phyloP scores from a whole-genome alignment of 352 stramenopile genomes.

The Phytopythium litorale region DNA sequence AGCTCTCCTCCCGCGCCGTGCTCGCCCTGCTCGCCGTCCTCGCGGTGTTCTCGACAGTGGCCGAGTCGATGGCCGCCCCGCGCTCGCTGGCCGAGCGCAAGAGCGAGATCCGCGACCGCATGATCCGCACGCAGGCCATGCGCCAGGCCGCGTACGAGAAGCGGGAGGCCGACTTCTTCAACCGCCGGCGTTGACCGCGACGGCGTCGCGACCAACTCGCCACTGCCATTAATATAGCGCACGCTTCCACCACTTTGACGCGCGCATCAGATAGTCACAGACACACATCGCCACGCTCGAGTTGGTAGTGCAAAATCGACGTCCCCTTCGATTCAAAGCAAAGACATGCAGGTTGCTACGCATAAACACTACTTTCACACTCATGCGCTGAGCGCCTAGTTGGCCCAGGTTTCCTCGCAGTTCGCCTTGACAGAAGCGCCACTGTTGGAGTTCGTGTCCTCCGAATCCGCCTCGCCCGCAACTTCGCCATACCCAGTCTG shows the following conservation, averaged over 20 bases:
- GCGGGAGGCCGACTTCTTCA: constrained; percentile 21
- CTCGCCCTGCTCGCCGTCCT: constrained; percentile 11
- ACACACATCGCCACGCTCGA: no score
- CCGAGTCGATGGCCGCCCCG: constrained; percentile 1
- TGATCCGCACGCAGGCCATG: constrained; percentile 14
- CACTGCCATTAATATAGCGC: no score
- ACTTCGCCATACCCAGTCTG: not conserved
- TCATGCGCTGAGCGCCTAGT: not conserved
- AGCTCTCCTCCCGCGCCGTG: constrained; percentile 9
- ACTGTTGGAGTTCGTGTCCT: no score
- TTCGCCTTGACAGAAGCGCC: not conserved
- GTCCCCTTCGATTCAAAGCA: not conserved
- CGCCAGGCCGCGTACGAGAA: constrained; percentile 18
- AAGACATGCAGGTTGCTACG: not conserved
- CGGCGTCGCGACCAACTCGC: no score
- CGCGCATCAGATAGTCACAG: no score
- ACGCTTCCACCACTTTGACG: not conserved
- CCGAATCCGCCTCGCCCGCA: not conserved
- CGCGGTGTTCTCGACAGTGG: not conserved
- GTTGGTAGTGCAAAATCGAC: not conserved
- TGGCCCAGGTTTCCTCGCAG: not conserved
- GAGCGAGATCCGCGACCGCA: constrained; percentile 14
- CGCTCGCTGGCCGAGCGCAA: constrained; percentile 17
- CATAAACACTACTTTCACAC: not conserved
- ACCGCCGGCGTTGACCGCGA: constrained; percentile 2